Percentiles rank a stretch among this genome's conserved stretches.
phyloP scores from a whole-genome alignment of 2,329 filamentous ascomycete species.

The Aspergillus sp. region DNA sequence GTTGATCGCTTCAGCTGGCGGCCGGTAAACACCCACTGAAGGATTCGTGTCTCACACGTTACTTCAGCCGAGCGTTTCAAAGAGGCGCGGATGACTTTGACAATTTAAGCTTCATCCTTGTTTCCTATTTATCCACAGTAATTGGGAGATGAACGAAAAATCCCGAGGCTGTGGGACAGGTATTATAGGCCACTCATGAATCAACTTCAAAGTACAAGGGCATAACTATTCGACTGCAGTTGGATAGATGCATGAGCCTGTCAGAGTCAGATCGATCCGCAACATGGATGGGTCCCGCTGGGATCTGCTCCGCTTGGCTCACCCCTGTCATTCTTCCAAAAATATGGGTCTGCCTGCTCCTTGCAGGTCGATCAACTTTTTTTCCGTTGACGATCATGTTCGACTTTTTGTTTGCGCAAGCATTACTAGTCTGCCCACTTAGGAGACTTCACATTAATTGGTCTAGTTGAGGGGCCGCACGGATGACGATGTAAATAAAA shows the following conservation, averaged over 20 bases:
- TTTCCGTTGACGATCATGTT: constrained; percentile 1
- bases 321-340: background rate
- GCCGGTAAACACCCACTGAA: background rate
- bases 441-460: background rate
- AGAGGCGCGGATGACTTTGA: background rate
- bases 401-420: background rate
- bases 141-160: background rate
- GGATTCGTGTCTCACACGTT: background rate
- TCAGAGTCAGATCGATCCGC: background rate
- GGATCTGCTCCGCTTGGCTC: background rate
- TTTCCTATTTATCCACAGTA: background rate
- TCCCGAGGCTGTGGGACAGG: background rate
- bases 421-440: background rate
- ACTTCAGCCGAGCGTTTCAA: background rate
- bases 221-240: background rate
- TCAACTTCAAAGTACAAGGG: background rate
- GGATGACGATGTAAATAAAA: background rate
- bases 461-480: background rate
- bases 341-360: background rate
- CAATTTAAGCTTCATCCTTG: background rate
- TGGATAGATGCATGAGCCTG: background rate
- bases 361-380: background rate
- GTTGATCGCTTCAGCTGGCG: background rate
- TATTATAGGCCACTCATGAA: background rate
- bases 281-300: background rate